phyloP scores from a whole-genome alignment of 2,329 filamentous ascomycete species.

The Thermothelomyces thermophilus region DNA sequence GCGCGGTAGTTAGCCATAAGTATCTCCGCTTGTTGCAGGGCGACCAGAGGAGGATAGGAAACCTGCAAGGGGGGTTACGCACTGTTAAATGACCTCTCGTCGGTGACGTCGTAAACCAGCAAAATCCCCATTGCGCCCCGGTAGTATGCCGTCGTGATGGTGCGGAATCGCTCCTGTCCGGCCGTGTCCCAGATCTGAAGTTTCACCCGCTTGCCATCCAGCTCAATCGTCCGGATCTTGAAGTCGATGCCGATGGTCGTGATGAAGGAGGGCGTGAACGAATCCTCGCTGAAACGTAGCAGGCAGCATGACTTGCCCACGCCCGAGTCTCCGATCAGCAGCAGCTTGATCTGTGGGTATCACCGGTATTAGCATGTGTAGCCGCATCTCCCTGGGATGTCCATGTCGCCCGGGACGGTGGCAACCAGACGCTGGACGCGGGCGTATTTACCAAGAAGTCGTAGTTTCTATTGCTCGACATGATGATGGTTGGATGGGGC shows the following conservation, averaged over 20 bases:
- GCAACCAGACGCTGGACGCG: not conserved
- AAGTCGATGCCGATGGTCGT: conserved; percentile 99
- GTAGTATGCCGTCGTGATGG: conserved; percentile 98
- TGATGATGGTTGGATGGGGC: conserved; percentile 38
- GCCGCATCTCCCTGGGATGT: not conserved
- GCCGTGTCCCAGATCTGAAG: conserved; percentile 99
- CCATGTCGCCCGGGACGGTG: not conserved
- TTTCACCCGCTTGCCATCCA: conserved; percentile 98
- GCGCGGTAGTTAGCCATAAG: conserved; percentile 4
- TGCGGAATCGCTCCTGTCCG: conserved; percentile 95
- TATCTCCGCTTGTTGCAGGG: not conserved
- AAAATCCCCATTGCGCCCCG: conserved; percentile 97
- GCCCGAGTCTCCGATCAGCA: conserved; percentile 93
- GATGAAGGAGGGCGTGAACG: conserved; percentile 95
- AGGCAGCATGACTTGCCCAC: conserved; percentile 97
- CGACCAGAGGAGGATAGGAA: too few relatives aligned
- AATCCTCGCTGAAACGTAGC: conserved; percentile 94
- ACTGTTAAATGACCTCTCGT: conserved; percentile 95
- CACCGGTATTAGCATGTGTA: conserved; percentile 9
- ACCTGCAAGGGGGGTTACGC: conserved; percentile 31
- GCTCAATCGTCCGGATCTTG: conserved; percentile 98
- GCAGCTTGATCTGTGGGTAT: conserved; percentile 73
- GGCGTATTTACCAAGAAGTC: conserved; percentile 78
- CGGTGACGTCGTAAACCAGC: conserved; percentile 96
- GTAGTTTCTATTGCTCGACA: conserved; percentile 98